Percentiles rank a stretch among this genome's conserved stretches.
Conservation (phyloP, 495 filamentous ascomycete genomes). For the Evansstolkia leycettana region DNA sequence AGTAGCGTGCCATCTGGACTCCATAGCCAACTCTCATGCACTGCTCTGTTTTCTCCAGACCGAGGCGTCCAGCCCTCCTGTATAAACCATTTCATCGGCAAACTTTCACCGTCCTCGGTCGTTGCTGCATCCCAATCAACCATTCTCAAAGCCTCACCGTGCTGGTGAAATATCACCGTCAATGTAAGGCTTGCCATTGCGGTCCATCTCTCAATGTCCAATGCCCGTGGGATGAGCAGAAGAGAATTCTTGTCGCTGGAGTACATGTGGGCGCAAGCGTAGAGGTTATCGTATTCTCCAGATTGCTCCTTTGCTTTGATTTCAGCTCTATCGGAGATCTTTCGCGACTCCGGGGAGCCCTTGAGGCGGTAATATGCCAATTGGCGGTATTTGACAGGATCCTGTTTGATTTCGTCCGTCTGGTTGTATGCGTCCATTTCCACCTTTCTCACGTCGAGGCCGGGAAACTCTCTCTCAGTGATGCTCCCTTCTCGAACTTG, state of each 20-base stretch:
- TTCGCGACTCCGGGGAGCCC: conserved; percentile 19
- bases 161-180: conserved; percentile 46
- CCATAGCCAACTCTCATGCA: conserved; percentile 55
- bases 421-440: conserved; percentile 47
- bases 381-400: conserved; percentile 44
- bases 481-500: conserved; percentile 11
- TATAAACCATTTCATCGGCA: conserved; percentile 48
- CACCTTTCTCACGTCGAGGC: conserved; percentile 49
- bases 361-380: conserved; percentile 45
- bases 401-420: conserved; percentile 17
- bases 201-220: conserved; percentile 39
- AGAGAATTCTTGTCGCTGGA: conserved; percentile 58
- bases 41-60: conserved; percentile 40
- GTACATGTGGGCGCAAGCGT: conserved; percentile 54
- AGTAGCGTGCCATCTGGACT: conserved; percentile 46
- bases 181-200: conserved; percentile 51
- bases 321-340: conserved; percentile 4
- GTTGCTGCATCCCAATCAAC: conserved; percentile 18
- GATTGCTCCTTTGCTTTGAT: conserved; percentile 12
- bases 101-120: conserved; percentile 6
- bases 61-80: conserved; percentile 53
- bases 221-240: conserved; percentile 46
- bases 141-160: conserved; percentile 26
- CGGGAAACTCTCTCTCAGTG: conserved; percentile 39
- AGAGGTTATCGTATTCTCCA: conserved; percentile 40